Evolutionary conservation across 352 stramenopile species (phyloP).

Genomic region (Peronosclerospora sorghi): DNA sequence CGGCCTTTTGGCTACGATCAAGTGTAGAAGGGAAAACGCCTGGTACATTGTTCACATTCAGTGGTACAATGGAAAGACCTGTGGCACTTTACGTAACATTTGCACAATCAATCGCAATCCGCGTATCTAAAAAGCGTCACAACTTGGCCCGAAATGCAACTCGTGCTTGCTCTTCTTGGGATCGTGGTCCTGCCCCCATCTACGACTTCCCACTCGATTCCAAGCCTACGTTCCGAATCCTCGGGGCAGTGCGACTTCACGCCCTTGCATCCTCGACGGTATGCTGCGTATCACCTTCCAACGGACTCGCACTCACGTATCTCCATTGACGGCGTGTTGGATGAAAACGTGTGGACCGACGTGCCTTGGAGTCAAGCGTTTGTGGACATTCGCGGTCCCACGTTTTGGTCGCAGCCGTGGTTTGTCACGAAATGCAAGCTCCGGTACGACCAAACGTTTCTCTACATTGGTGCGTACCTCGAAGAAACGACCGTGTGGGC

Average conservation of each 20-base stretch:
- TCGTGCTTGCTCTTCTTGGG: no score
- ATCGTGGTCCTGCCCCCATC: no score
- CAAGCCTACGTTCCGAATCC: no score
- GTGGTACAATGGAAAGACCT: no score
- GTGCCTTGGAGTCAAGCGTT: conserved; percentile 48
- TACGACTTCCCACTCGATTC: no score
- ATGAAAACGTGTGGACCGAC: conserved; percentile 47
- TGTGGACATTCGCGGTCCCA: conserved; percentile 47
- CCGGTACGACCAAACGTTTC: conserved; percentile 51
- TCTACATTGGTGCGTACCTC: conserved; percentile 65
- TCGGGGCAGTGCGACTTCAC: conserved; percentile 15
- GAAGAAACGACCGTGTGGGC: conserved; percentile 61
- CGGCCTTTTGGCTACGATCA: no score
- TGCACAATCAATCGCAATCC: no score
- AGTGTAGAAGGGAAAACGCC: no score
- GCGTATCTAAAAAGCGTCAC: no score
- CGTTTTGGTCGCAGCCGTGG: conserved; percentile 59
- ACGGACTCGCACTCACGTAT: conserved; percentile 7
- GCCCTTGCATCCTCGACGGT: conserved; percentile 23
- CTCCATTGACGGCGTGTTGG: conserved; percentile 39
- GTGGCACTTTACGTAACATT: no score
- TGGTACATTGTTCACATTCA: no score
- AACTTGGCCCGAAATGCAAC: no score
- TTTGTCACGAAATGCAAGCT: conserved; percentile 67
- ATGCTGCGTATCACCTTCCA: conserved; percentile 27